Percentiles rank a stretch among this genome's conserved stretches.
These are phyloP conservation scores for Wickerhamiella occidentalis DNA, from an alignment of 805 yeast species.

Conservation along the genomic window DNA sequence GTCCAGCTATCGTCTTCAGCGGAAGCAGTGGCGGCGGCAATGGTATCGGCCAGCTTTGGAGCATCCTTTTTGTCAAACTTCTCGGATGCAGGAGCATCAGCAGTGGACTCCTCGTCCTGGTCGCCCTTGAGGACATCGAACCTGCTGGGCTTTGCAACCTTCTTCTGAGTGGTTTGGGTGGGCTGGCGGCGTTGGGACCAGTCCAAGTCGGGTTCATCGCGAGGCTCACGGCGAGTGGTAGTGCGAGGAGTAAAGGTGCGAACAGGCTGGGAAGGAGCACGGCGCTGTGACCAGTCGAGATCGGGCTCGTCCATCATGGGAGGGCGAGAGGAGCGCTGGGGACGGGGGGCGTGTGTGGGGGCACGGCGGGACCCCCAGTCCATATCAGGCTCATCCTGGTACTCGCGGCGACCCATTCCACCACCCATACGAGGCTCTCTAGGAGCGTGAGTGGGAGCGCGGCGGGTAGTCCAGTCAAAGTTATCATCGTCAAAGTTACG, in stretches of 20 bases:
- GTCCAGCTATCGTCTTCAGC: slow-evolving; percentile 12
- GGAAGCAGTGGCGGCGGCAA: slow-evolving; percentile 9
- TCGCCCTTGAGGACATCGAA: slow-evolving; percentile 19
- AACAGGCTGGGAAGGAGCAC: slow-evolving; percentile 12
- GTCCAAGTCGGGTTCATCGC: slow-evolving; percentile 10
- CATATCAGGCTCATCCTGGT: slow-evolving; percentile 14
- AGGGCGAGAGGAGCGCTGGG: slow-evolving; percentile 3
- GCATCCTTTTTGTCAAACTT: not conserved
- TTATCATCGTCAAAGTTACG: slow-evolving; percentile 12
- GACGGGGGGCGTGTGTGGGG: slow-evolving; percentile 12
- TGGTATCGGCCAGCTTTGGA: slow-evolving; percentile 5
- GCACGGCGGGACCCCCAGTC: slow-evolving; percentile 21
- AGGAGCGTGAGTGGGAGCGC: slow-evolving; percentile 18
- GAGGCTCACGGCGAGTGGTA: slow-evolving; percentile 27
- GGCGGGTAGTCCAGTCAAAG: slow-evolving; percentile 21
- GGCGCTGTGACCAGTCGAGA: slow-evolving; percentile 33
- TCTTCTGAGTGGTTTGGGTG: slow-evolving; percentile 22
- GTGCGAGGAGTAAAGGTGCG: slow-evolving; percentile 5
- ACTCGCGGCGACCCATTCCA: slow-evolving; percentile 30
- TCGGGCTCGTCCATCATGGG: slow-evolving; percentile 34
- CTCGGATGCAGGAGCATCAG: slow-evolving; percentile 2
- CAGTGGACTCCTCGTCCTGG: slow-evolving; percentile 12
- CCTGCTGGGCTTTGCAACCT: slow-evolving; percentile 27
- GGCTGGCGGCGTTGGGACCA: slow-evolving; percentile 7
- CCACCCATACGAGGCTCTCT: slow-evolving; percentile 20